A percentile compares a stretch with the other conserved stretches of the same genome.
These are phyloP conservation scores for Bruguiera parviflora DNA, from an alignment of 345 rosid genomes.

Conservation along the genomic window DNA sequence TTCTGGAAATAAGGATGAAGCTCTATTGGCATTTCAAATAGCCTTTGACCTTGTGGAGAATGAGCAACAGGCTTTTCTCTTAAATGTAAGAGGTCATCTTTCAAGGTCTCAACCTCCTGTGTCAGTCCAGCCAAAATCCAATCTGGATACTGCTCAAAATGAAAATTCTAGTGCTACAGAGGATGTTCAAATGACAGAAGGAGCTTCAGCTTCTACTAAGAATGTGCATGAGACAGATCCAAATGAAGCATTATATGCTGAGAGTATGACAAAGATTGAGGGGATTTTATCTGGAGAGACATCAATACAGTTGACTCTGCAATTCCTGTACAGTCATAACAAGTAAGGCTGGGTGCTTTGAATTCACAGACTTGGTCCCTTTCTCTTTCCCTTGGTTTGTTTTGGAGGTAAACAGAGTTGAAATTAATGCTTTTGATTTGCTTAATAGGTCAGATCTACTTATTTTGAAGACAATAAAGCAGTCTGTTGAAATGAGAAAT, in stretches of 20 bases:
- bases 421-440: conserved; percentile 19
- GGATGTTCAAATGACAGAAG: conserved; percentile 87
- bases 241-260: conserved; percentile 61
- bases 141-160: conserved; percentile 44
- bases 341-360: conserved; percentile 45
- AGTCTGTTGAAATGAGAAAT: conserved; percentile 97
- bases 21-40: conserved; percentile 82
- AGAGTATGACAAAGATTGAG: conserved; percentile 73
- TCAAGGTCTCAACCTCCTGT: conserved; percentile 57
- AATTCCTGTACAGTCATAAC: conserved; percentile 89
- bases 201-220: conserved; percentile 42
- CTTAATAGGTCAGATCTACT: conserved; percentile 81
- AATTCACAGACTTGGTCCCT: no score
- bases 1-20: conserved; percentile 80
- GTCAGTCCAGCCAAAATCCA: conserved; percentile 45
- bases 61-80: conserved; percentile 95
- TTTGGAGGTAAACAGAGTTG: background rate
- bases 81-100: conserved; percentile 82
- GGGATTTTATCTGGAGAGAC: conserved; percentile 97
- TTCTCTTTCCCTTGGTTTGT: background rate
- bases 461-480: conserved; percentile 91
- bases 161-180: conserved; percentile 51
- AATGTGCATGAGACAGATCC: conserved; percentile 55
- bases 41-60: conserved; percentile 98
- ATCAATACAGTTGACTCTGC: conserved; percentile 87